Conservation (phyloP, 257 asterid genomes). For the Coffea eugenioides region DNA sequence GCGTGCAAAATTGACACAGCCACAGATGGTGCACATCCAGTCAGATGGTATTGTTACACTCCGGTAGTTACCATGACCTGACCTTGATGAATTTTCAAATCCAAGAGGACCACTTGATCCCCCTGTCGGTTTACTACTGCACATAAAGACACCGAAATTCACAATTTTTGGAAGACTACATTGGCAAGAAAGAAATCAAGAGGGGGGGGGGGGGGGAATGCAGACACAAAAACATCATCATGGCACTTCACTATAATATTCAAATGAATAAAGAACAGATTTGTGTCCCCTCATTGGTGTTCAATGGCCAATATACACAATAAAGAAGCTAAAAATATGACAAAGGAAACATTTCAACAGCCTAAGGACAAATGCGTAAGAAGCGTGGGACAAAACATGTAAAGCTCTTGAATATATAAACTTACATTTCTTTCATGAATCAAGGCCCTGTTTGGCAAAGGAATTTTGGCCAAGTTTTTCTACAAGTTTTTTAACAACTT, state of each 20-base stretch:
- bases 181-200: neutral
- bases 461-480: too few species aligned
- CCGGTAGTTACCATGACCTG: constrained; percentile 70
- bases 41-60: constrained; percentile 72
- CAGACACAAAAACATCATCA: neutral
- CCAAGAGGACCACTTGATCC: constrained; percentile 57
- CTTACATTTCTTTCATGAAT: neutral
- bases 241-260: neutral
- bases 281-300: neutral
- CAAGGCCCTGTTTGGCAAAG: too few species aligned
- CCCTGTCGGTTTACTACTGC: constrained; percentile 98
- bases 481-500: too few species aligned
- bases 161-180: neutral
- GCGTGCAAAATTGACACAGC: constrained; percentile 94
- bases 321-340: neutral
- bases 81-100: constrained; percentile 59
- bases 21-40: constrained; percentile 99
- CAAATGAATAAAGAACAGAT: neutral
- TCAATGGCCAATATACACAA: neutral
- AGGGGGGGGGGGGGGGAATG: neutral
- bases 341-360: neutral
- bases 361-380: neutral
- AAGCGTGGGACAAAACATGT: neutral
- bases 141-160: constrained; percentile 28
- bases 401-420: neutral